Evolutionary conservation across 345 rosid genomes (phyloP), one percentile per base, ranked within the genome.

Genomic region (Raphanus sativus): DNA sequence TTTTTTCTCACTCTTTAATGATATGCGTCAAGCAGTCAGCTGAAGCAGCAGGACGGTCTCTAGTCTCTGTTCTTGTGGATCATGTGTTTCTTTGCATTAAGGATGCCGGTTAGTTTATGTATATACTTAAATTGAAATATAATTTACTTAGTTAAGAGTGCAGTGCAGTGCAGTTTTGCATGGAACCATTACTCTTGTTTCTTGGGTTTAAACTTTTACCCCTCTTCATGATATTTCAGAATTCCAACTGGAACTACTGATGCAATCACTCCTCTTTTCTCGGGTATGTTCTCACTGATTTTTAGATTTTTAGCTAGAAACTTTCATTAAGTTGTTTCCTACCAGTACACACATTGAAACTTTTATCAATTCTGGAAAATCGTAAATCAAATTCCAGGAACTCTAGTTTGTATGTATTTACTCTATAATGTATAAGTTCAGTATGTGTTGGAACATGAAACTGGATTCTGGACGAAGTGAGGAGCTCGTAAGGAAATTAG

Each of bases 191-290:
- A 42, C 65, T 69, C 45, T 61, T 55, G 13, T 55, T 45, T 75
- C 0, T 58, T 62, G 56, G 32, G 66, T 76, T 70, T 68, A 42
- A 42, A 70, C 59, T 28, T 66, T 26, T 71, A 62, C 40, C 13
- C 9, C 69, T 73, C 76, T 16, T 15, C 65, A 52, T 82, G 74
- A 79, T 24, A 45, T 52, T 84, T 90, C 94, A 95, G 99, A 93
- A 70, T 95, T 92, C 78, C 96, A 86, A 86, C 96, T 95, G 79
- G 99, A 95, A 55, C 88, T 95, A 80, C 77, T 95, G 83, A 87
- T 95, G 97, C 99, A 95, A 80, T 91, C 98, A 34, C 94, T 95
- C 70, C 79, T 83, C 71, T 95, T 95, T 86, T 92, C 99, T 70
- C 92, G 99, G 88, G 99, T 95, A 88, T 60, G 77, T 55, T 76